Percentiles rank a stretch among this genome's conserved stretches.
Evolutionary conservation across 139 green algal species (phyloP).

Genomic region (Chlamydomonas applanata): DNA sequence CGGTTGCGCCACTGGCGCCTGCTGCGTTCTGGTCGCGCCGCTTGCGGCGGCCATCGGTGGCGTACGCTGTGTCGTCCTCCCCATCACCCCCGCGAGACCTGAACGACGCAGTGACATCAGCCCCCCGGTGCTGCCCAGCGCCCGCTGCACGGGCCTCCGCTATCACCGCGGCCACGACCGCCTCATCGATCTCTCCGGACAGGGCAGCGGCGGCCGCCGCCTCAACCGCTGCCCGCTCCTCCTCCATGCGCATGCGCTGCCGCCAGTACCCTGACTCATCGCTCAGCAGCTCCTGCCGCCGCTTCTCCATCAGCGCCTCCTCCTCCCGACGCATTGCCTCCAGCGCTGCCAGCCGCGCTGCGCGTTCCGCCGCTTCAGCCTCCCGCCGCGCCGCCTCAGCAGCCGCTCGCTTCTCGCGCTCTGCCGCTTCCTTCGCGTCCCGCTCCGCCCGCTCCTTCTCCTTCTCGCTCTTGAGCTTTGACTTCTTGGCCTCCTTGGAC

Average conservation of each 20-base stretch:
- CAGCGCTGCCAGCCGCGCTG: constrained; percentile 39
- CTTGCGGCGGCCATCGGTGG: too few species aligned
- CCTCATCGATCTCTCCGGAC: background rate
- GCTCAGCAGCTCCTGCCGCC: constrained; percentile 68
- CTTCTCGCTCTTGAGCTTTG: constrained; percentile 61
- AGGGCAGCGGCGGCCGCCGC: background rate
- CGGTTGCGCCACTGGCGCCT: too few species aligned
- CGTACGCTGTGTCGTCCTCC: too few species aligned
- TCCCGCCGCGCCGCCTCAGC: constrained; percentile 21
- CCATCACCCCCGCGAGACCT: too few species aligned
- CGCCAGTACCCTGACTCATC: constrained; percentile 80
- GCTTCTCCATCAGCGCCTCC: constrained; percentile 66
- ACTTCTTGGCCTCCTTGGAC: constrained; percentile 55
- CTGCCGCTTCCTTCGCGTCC: constrained; percentile 37
- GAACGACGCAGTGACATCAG: too few species aligned
- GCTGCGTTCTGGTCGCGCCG: too few species aligned
- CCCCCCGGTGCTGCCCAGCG: too few species aligned
- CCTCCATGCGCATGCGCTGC: constrained; percentile 61
- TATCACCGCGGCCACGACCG: background rate
- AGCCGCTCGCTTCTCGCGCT: constrained; percentile 5
- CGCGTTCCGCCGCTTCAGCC: constrained; percentile 35
- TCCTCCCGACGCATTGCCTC: constrained; percentile 48
- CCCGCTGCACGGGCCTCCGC: too few species aligned
- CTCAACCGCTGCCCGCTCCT: constrained; percentile 13
- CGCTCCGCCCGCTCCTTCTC: constrained; percentile 47